Conservation (phyloP, 495 filamentous ascomycete genomes). For the Chaetomium cochliodes region DNA sequence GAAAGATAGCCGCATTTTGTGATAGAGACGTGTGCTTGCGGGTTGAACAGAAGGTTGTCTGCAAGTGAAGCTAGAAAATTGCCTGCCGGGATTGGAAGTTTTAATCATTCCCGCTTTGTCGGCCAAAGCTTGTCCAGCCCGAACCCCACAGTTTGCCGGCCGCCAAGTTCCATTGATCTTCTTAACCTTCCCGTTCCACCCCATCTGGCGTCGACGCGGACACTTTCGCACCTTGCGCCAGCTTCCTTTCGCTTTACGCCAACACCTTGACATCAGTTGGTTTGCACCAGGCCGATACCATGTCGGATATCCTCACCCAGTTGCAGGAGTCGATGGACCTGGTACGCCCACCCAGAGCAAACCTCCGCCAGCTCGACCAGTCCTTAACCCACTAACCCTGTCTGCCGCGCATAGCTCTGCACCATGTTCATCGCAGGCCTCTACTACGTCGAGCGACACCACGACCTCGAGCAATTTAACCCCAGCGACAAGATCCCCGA, state of each 20-base stretch:
- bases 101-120: not conserved
- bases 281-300: constrained; percentile 13
- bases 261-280: not conserved
- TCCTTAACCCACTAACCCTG: constrained; percentile 2
- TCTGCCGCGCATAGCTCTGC: constrained; percentile 58
- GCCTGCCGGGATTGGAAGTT: constrained; percentile 5
- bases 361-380: not conserved
- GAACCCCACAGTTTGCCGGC: constrained; percentile 3
- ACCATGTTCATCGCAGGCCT: constrained; percentile 86
- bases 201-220: not conserved
- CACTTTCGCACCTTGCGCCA: not conserved
- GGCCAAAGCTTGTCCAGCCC: not conserved
- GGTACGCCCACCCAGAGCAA: constrained; percentile 51
- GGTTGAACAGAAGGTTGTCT: not conserved
- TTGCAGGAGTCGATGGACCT: constrained; percentile 93
- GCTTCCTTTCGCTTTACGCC: not conserved
- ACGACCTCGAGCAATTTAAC: constrained; percentile 67
- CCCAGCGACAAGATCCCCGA: constrained; percentile 58
- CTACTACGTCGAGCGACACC: constrained; percentile 78
- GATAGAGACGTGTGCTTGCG: not conserved
- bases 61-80: not conserved
- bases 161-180: not conserved
- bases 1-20: constrained; percentile 10
- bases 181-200: not conserved
- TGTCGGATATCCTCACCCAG: constrained; percentile 89